Evolutionary conservation across 345 rosid genomes (phyloP).

Genomic region (Theobroma cacao): DNA sequence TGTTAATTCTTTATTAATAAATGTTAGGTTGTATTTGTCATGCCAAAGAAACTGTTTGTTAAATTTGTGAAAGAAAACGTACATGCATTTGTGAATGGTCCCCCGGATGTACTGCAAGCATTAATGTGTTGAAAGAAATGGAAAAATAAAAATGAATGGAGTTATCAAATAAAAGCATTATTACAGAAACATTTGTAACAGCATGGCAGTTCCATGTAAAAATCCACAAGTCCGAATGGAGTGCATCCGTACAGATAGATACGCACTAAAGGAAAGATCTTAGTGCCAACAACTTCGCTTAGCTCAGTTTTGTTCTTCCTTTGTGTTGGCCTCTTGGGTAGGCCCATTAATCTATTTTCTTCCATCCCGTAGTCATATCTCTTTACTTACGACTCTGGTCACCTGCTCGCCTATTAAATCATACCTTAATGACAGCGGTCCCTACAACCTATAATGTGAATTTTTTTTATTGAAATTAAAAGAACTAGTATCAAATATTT

Average conservation of each 20-base stretch:
- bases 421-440: neutral
- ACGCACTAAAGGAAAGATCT: neutral
- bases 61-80: neutral
- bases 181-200: neutral
- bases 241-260: neutral
- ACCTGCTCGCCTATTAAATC: neutral
- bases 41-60: neutral
- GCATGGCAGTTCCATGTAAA: neutral
- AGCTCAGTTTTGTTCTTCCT: neutral
- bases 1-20: neutral
- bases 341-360: neutral
- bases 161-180: neutral
- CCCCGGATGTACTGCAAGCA: neutral
- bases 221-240: neutral
- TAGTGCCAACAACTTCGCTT: neutral
- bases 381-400: neutral
- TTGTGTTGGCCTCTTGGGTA: neutral
- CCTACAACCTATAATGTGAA: neutral
- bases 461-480: no score
- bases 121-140: neutral
- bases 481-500: no score
- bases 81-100: neutral
- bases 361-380: neutral
- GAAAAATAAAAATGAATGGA: neutral
- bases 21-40: neutral